phyloP scores from a whole-genome alignment of 345 rosid species.

The Lepidium sativum region DNA sequence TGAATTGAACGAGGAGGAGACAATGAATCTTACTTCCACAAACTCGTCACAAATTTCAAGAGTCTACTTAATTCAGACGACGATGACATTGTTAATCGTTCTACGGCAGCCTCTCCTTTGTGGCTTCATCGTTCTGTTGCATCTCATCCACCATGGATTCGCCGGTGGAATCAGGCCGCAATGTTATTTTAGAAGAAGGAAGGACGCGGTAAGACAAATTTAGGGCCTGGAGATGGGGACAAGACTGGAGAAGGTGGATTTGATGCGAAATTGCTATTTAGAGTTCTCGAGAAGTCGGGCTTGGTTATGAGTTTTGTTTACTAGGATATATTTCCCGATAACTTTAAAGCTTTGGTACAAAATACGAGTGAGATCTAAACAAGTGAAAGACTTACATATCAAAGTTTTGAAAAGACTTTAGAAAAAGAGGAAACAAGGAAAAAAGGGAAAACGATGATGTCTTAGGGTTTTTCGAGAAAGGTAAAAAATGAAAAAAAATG shows the following conservation, averaged over 20 bases:
- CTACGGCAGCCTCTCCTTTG: slow-evolving; percentile 40
- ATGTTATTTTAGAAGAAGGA: slow-evolving; percentile 37
- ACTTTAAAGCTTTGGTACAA: slow-evolving; percentile 65
- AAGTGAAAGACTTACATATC: too few relatives aligned
- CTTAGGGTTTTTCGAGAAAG: too few relatives aligned
- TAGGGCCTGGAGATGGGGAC: slow-evolving; percentile 16
- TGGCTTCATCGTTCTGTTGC: slow-evolving; percentile 42
- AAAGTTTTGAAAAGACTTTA: neutral
- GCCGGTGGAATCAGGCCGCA: slow-evolving; percentile 20
- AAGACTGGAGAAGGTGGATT: slow-evolving; percentile 30
- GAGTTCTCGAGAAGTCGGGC: slow-evolving; percentile 41
- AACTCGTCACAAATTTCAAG: slow-evolving; percentile 36
- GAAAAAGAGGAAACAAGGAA: neutral
- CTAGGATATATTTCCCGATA: slow-evolving; percentile 68
- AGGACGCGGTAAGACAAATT: slow-evolving; percentile 19
- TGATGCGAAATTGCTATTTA: slow-evolving; percentile 34
- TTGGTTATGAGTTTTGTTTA: slow-evolving; percentile 57
- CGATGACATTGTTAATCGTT: slow-evolving; percentile 37
- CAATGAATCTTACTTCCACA: slow-evolving; percentile 20
- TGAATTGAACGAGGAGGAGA: slow-evolving; percentile 24
- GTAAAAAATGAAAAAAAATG: too few relatives aligned
- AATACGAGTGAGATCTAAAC: slow-evolving; percentile 41
- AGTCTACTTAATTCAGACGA: slow-evolving; percentile 41
- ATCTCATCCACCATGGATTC: slow-evolving; percentile 64
- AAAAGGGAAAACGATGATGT: too few relatives aligned